A percentile compares a stretch with the other conserved stretches of the same genome.
phyloP scores from a whole-genome alignment of 192 early-diverging fungal genomes.

The Coemansia sp. region DNA sequence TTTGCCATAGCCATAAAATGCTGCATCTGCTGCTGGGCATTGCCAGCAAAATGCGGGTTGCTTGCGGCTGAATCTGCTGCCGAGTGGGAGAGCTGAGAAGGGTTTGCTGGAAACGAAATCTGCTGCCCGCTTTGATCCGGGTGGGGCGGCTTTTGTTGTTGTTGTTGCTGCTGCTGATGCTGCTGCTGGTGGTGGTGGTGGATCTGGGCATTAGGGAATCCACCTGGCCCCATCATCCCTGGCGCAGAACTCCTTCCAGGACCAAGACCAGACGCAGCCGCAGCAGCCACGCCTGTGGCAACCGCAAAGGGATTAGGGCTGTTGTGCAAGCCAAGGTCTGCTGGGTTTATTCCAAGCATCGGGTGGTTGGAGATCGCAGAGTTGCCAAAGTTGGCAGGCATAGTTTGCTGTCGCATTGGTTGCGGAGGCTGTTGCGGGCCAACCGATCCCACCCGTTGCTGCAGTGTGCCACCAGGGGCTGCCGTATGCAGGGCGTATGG shows the following conservation, averaged over 20 bases:
- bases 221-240: conserved; percentile 15
- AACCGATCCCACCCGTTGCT: conserved; percentile 14
- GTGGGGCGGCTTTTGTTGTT: conserved; percentile 6
- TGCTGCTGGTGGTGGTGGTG: conserved; percentile 10
- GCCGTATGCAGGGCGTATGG: conserved; percentile 5
- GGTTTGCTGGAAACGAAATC: neutral
- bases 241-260: conserved; percentile 2
- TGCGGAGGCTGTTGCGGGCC: conserved; percentile 10
- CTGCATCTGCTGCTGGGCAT: neutral
- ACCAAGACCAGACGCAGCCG: conserved; percentile 4
- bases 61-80: conserved; percentile 2
- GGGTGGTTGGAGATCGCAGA: conserved; percentile 8
- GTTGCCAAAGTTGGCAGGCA: conserved; percentile 7
- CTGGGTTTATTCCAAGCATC: conserved; percentile 8
- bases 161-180: conserved; percentile 16
- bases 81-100: neutral
- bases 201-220: neutral
- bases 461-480: neutral
- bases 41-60: conserved; percentile 1
- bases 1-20: conserved; percentile 10
- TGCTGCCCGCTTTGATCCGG: neutral
- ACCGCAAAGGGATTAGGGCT: conserved; percentile 6
- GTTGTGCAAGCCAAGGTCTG: conserved; percentile 18
- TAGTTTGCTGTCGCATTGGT: neutral
- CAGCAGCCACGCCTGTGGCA: conserved; percentile 4